Percentiles rank a stretch among this genome's conserved stretches.
Conservation (phyloP, 805 yeast genomes). For the Metschnikowia noctiluminum region DNA sequence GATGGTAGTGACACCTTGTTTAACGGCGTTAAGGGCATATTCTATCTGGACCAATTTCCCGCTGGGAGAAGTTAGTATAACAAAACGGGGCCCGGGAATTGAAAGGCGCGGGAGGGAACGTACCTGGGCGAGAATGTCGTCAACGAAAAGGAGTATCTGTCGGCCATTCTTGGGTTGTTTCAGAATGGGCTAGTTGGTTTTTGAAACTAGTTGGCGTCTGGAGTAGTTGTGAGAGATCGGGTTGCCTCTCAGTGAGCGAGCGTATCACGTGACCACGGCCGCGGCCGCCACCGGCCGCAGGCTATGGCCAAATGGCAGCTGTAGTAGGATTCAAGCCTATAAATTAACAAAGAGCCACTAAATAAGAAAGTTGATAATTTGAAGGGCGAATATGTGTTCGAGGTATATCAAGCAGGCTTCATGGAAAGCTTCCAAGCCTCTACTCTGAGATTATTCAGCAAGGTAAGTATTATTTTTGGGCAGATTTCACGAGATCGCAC, state of each 20-base stretch:
- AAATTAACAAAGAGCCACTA: too few relatives aligned
- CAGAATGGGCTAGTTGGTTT: too few relatives aligned
- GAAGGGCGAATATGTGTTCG: too few relatives aligned
- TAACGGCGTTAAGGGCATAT: slow-evolving; percentile 95
- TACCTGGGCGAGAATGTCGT: slow-evolving; percentile 97
- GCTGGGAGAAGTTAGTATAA: slow-evolving; percentile 41
- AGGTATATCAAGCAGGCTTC: too few relatives aligned
- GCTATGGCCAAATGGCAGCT: too few relatives aligned
- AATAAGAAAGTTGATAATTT: too few relatives aligned
- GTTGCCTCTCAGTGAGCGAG: slow-evolving; percentile 4
- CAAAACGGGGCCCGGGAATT: not conserved
- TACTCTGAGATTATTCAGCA: too few relatives aligned
- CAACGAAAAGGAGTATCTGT: slow-evolving; percentile 93
- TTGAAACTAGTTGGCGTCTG: not conserved
- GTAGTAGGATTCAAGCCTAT: too few relatives aligned
- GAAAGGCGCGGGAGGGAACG: slow-evolving; percentile 23
- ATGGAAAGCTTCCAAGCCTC: too few relatives aligned
- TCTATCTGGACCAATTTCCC: slow-evolving; percentile 98
- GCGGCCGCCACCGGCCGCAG: not conserved
- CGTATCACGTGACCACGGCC: slow-evolving; percentile 1
- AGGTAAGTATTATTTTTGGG: too few relatives aligned
- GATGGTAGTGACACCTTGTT: slow-evolving; percentile 94
- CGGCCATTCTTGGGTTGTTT: slow-evolving; percentile 64
- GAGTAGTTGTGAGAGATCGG: not conserved
- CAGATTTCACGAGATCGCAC: too few relatives aligned